phyloP scores from a whole-genome alignment of 441 rosid genomes.

The Erodium chrysanthum region DNA sequence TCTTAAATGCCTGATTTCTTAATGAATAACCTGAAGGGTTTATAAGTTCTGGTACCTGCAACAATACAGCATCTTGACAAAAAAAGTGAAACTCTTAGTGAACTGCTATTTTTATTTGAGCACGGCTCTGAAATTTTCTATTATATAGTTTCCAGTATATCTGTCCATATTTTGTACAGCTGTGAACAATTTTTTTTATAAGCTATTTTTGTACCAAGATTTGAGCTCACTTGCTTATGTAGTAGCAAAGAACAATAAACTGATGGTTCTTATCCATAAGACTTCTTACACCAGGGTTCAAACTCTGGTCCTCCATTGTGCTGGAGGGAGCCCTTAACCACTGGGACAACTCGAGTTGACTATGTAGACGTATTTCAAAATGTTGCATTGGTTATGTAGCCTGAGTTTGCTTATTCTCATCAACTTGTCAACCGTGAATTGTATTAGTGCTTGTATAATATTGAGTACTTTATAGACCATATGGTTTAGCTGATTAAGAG shows the following conservation, averaged over 20 bases:
- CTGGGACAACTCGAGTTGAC: no score
- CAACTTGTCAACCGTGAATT: slow-evolving; percentile 6
- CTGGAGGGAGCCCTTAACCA: no score
- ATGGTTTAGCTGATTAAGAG: slow-evolving; percentile 1
- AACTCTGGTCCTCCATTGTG: no score
- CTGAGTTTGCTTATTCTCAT: background rate
- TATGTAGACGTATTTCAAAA: background rate
- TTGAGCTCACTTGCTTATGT: no score
- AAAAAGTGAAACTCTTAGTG: background rate
- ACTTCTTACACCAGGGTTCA: no score
- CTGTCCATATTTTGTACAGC: background rate
- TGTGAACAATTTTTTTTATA: background rate
- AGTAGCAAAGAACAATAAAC: no score
- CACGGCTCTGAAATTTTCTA: background rate
- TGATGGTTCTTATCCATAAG: no score
- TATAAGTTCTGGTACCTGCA: background rate
- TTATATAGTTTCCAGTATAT: background rate
- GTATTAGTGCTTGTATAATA: background rate
- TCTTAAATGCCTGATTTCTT: background rate
- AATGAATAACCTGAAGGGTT: background rate
- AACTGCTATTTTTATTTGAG: background rate
- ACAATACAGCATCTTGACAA: background rate
- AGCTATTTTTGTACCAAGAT: no score
- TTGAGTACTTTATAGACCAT: background rate
- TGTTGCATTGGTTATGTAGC: background rate